These are phyloP conservation scores for Cryptococcus depauperatus DNA, from an alignment of 1,284 basidiomycete genomes.

Conservation along the genomic window DNA sequence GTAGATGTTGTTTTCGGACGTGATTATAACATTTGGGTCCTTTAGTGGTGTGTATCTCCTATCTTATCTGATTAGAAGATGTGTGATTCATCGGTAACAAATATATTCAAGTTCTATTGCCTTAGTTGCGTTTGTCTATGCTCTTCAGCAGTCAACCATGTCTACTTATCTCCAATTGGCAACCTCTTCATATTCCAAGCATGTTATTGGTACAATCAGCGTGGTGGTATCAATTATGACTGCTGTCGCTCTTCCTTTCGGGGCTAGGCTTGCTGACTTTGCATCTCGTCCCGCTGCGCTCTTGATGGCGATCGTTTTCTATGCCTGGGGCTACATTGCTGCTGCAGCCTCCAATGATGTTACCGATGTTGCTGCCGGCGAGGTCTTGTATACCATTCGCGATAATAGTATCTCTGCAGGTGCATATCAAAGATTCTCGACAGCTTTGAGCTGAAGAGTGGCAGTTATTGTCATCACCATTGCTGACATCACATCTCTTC, in stretches of 20 bases:
- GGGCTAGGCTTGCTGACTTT: constrained; percentile 18
- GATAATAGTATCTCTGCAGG: constrained; percentile 12
- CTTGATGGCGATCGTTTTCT: constrained; percentile 3
- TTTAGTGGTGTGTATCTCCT: background rate
- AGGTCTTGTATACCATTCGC: constrained; percentile 19
- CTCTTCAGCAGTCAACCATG: constrained; percentile 5
- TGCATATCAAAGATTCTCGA: background rate
- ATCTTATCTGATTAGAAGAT: constrained; percentile 1
- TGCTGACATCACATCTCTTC: constrained; percentile 67
- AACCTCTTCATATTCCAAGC: constrained; percentile 26
- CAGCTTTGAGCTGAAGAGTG: background rate
- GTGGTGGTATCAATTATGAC: constrained; percentile 29
- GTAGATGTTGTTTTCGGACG: background rate
- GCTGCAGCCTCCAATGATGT: constrained; percentile 11
- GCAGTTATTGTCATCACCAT: constrained; percentile 17
- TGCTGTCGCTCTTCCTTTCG: constrained; percentile 26
- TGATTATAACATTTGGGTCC: background rate
- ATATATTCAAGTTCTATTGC: constrained; percentile 1
- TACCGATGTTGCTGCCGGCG: constrained; percentile 13
- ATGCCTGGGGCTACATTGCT: constrained; percentile 5
- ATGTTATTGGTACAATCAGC: constrained; percentile 29
- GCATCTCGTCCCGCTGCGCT: constrained; percentile 5
- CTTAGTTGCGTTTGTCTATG: constrained; percentile 2
- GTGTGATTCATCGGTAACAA: too few relatives aligned
- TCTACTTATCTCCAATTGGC: constrained; percentile 20